Percentiles rank a stretch among this genome's conserved stretches.
phyloP scores from a whole-genome alignment of 768 basidiomycete species.

The Hydnum rufescens region DNA sequence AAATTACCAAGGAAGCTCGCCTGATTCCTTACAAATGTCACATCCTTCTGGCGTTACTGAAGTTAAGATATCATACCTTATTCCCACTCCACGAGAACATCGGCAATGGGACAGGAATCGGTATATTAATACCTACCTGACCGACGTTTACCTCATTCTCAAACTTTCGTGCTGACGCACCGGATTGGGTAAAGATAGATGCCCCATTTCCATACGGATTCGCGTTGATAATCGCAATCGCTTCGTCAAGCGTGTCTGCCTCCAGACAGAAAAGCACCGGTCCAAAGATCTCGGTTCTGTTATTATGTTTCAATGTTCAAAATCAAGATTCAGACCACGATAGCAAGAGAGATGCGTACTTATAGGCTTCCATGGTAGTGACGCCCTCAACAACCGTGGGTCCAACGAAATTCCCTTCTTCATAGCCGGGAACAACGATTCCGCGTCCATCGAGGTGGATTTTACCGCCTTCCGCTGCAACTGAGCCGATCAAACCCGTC shows the following conservation, averaged over 20 bases:
- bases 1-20: conserved; percentile 69
- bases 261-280: conserved; percentile 65
- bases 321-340: conserved; percentile 1
- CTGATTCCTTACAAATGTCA: conserved; percentile 15
- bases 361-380: conserved; percentile 73
- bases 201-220: conserved; percentile 90
- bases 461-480: conserved; percentile 50
- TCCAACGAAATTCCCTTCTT: conserved; percentile 84
- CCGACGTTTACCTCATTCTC: conserved; percentile 77
- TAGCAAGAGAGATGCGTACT: conserved; percentile 28
- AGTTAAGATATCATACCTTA: conserved; percentile 31
- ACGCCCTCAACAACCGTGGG: conserved; percentile 74
- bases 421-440: conserved; percentile 46
- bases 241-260: conserved; percentile 75
- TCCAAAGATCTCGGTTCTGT: conserved; percentile 86
- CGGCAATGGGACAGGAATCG: conserved; percentile 71
- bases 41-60: not conserved
- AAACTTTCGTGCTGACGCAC: conserved; percentile 86
- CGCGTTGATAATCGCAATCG: conserved; percentile 70
- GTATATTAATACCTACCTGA: conserved; percentile 85
- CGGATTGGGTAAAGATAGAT: conserved; percentile 90
- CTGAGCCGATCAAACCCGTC: conserved; percentile 37
- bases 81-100: conserved; percentile 98
- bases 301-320: not conserved
- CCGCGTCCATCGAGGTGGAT: conserved; percentile 75